These are phyloP conservation scores for Miscanthus lutarioriparius DNA, from an alignment of 176 grass and related monocot genomes.

Conservation along the genomic window DNA sequence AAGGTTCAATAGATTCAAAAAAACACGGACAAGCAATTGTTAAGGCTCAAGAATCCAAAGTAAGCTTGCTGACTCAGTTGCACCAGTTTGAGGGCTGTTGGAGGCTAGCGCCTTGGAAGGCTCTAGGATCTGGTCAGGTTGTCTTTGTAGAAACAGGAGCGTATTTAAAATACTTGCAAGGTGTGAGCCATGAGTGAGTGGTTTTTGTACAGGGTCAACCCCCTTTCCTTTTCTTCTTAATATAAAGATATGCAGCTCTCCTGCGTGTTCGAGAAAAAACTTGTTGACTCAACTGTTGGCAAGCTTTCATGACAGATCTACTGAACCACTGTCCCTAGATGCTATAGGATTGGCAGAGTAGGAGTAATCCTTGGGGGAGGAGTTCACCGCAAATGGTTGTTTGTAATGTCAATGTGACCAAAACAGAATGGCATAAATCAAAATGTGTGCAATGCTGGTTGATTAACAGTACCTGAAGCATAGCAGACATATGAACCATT, in stretches of 20 bases:
- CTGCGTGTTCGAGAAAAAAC: neutral
- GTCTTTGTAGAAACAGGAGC: neutral
- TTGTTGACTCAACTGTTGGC: neutral
- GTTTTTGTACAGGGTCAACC: neutral
- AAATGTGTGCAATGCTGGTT: constrained; percentile 1
- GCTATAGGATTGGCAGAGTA: neutral
- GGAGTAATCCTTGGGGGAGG: neutral
- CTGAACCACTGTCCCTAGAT: neutral
- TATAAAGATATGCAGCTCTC: neutral
- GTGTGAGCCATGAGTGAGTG: neutral
- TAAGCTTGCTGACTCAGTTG: neutral
- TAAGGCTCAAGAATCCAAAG: neutral
- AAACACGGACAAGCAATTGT: neutral
- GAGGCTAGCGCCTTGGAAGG: neutral
- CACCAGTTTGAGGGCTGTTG: neutral
- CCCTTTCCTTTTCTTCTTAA: neutral
- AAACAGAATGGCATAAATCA: constrained; percentile 12
- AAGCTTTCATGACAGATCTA: neutral
- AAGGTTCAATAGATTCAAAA: neutral
- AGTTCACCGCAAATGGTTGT: neutral
- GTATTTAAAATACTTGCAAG: neutral
- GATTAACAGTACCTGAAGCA: constrained; percentile 71
- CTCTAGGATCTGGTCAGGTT: neutral
- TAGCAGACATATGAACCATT: constrained; percentile 80
- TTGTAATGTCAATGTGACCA: neutral